Percentiles rank a stretch among this genome's conserved stretches.
Evolutionary conservation across 169 alveolate genomes (phyloP).

Genomic region (Eimeria necatrix): DNA sequence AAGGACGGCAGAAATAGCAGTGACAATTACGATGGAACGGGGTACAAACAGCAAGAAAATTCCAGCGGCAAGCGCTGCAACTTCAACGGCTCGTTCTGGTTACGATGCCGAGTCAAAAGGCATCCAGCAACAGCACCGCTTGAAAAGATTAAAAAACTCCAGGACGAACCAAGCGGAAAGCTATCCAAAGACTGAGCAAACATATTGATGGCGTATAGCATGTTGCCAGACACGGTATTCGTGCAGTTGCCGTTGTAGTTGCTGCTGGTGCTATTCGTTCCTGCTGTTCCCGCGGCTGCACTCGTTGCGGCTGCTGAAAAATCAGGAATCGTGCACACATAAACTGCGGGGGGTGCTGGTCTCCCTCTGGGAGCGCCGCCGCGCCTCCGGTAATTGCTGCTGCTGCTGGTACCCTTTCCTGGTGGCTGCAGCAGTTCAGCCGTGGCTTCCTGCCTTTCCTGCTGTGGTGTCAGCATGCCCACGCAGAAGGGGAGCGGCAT

Average conservation of each 20-base stretch:
- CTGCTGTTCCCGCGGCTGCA: constrained; percentile 17
- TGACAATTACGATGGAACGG: not conserved
- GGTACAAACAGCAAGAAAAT: not conserved
- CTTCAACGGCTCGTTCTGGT: not conserved
- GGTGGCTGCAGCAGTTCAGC: not conserved
- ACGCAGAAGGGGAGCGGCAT: constrained; percentile 76
- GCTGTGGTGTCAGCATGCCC: constrained; percentile 57
- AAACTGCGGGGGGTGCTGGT: constrained; percentile 65
- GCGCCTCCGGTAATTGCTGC: constrained; percentile 27
- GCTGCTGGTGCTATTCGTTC: constrained; percentile 33
- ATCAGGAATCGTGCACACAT: constrained; percentile 54
- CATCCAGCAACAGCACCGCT: not conserved
- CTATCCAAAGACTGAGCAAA: constrained; percentile 55
- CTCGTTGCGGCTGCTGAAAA: constrained; percentile 43
- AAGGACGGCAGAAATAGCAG: not conserved
- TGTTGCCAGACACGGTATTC: constrained; percentile 46
- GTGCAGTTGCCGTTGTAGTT: constrained; percentile 42
- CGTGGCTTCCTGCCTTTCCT: not conserved
- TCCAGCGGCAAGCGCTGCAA: not conserved
- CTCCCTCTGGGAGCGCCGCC: constrained; percentile 60
- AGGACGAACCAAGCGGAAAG: constrained; percentile 36
- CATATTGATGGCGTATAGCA: constrained; percentile 63
- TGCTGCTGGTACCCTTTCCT: constrained; percentile 52
- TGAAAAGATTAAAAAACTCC: not conserved
- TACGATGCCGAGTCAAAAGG: not conserved